phyloP scores from a whole-genome alignment of 2,329 filamentous ascomycete species.

The Plectosphaerella cucumerina region DNA sequence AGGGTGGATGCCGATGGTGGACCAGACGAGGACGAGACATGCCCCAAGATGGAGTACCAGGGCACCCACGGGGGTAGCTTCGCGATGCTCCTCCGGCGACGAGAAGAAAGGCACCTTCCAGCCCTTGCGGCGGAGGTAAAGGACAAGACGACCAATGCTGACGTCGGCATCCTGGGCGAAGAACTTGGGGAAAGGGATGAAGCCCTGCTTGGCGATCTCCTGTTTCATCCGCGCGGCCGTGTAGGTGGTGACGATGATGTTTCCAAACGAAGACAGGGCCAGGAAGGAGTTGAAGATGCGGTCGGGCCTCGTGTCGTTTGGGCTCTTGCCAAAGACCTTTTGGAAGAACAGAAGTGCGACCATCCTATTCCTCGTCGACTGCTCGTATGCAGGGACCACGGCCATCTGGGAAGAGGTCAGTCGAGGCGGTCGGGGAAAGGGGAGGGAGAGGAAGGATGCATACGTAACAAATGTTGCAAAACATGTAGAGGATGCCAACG shows the following conservation, averaged over 20 bases:
- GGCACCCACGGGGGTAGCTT: slow-evolving; percentile 30
- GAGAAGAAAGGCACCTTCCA: slow-evolving; percentile 22
- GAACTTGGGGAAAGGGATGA: slow-evolving; percentile 45
- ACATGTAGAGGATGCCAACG: slow-evolving; percentile 27
- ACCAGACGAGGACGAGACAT: slow-evolving; percentile 28
- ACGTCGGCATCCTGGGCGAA: slow-evolving; percentile 35
- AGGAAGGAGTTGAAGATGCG: slow-evolving; percentile 44
- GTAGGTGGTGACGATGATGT: slow-evolving; percentile 53
- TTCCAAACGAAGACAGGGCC: slow-evolving; percentile 50
- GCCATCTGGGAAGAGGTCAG: slow-evolving; percentile 35
- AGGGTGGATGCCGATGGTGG: slow-evolving; percentile 22
- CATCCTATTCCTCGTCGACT: slow-evolving; percentile 15
- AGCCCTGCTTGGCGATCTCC: slow-evolving; percentile 56
- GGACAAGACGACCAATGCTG: slow-evolving; percentile 25
- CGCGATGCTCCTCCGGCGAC: slow-evolving; percentile 27
- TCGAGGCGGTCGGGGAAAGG: slow-evolving; percentile 19
- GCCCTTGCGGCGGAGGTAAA: slow-evolving; percentile 23
- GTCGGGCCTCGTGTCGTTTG: slow-evolving; percentile 15
- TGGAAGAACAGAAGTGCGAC: slow-evolving; percentile 28
- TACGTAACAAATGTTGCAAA: slow-evolving; percentile 32
- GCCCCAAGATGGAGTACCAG: slow-evolving; percentile 27
- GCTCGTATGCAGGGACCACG: slow-evolving; percentile 20
- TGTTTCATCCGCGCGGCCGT: slow-evolving; percentile 53
- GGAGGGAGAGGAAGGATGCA: too few species aligned
- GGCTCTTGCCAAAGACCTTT: slow-evolving; percentile 23